Evolutionary conservation across 1,139 yeast genomes (phyloP), one percentile per base, ranked within the genome.

Genomic region (Magnusiomyces ingens): DNA sequence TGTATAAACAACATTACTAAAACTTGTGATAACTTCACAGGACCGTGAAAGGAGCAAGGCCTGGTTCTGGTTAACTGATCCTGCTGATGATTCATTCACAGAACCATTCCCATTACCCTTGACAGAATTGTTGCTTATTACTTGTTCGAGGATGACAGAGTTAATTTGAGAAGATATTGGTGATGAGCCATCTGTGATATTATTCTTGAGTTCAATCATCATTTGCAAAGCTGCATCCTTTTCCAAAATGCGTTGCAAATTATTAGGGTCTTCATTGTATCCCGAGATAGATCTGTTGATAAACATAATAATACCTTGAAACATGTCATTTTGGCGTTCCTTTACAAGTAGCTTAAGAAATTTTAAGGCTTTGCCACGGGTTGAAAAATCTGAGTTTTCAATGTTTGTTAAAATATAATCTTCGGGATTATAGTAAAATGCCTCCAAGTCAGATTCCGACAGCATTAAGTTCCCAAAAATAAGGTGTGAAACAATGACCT

Each of bases 11-110:
- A 72, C 72, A 55, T 80, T 73, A 29, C 73, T 65, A 59, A 85
- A 82, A 47, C 78, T 74, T 35, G 86, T 69, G 41, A 85, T 71
- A 45, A 88, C 77, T 61, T 90, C 96, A 68, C 95, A 85, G 0
- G 95, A 81, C 65, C 97, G 79, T 2, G 96, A 91, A 59, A 85
- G 79, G 61, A 93, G 73, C 61, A 90, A 90, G n/a, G 84, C 84
- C 67, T 73, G 79, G 8, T 26, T 4, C 32, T 26, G 32, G 32
- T 26, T 26, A 26, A 26, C 32, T 26, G 32, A 26, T 8, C 32
- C 8, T 4, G 4, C 32, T 5, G 32, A 26, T 5, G 8, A 5
- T 26, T 26, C 8, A 8, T 26, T 26, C 8, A 8, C 8, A 5
- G 4, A 8, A 26, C 8, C 8, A 26, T 26, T 26, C 8, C 32